A percentile compares a stretch with the other conserved stretches of the same genome.
Conservation (phyloP, 2,329 filamentous ascomycete genomes). For the Malbranchea zuffiana region DNA sequence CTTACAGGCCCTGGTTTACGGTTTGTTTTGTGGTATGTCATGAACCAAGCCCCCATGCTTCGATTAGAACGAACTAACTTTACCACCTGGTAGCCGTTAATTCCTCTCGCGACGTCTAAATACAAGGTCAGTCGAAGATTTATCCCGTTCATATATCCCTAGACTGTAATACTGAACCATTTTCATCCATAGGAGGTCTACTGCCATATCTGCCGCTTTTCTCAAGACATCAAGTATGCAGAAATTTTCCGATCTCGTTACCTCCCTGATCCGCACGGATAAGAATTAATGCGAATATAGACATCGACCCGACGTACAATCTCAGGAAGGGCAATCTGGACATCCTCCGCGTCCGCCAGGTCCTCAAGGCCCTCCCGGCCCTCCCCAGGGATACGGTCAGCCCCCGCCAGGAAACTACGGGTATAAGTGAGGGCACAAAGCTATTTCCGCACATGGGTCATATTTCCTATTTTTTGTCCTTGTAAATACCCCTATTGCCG, state of each 20-base stretch:
- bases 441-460: neutral
- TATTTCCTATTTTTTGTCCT: neutral
- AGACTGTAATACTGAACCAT: neutral
- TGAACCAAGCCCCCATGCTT: neutral
- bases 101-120: slow-evolving; percentile 25
- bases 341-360: slow-evolving; percentile 8
- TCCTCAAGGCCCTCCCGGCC: slow-evolving; percentile 3
- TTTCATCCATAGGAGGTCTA: slow-evolving; percentile 14
- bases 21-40: slow-evolving; percentile 25
- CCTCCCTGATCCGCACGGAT: neutral
- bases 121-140: slow-evolving; percentile 47
- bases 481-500: too few relatives aligned
- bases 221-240: slow-evolving; percentile 16
- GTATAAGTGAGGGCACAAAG: slow-evolving; percentile 12
- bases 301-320: slow-evolving; percentile 16
- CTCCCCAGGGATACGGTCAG: slow-evolving; percentile 4
- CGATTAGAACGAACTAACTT: slow-evolving; percentile 1
- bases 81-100: slow-evolving; percentile 18
- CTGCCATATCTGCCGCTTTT: slow-evolving; percentile 17
- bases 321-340: slow-evolving; percentile 11
- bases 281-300: slow-evolving; percentile 6
- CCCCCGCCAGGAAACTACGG: slow-evolving; percentile 10
- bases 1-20: slow-evolving; percentile 25
- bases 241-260: neutral
- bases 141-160: too few relatives aligned